Base-by-base conservation (phyloP, 2,329 filamentous ascomycete species). In the Trichoderma semiorbis region DNA sequence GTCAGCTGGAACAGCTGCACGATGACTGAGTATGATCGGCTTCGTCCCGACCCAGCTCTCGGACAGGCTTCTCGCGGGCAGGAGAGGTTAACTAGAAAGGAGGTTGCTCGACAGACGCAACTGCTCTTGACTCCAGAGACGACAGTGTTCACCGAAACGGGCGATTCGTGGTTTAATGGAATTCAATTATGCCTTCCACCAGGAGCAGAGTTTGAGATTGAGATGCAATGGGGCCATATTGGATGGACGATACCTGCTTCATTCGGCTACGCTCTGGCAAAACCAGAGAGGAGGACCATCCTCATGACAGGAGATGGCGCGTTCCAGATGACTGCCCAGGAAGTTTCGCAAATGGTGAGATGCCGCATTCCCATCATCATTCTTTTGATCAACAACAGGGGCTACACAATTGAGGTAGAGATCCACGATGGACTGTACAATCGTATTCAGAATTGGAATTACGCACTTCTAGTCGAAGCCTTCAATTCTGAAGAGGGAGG, bases 151-250 rank as follows among this genome's bases (percentile, higher is more conserved):
- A 50, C 43, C 10, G 43, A 50, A n/a, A 50, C 43, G 8, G 43
- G 43, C n/a, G 43, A 50, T 50, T 50, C 43, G n/a, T 50, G 43
- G 43, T 72, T 72, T 12, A 72, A 72, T 47, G 58, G 67, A 61
- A 72, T 72, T 16, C 71, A 72, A 36, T 36, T 72, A 32, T 26
- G 58, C 32, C 67, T 72, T 34, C 71, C 71, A 55, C 14, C 16
- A 12, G 71, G 71, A 39, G 68, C 71, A 36, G 64, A 70, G 21
- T 72, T 72, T 34, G 68, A 72, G 68, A 72, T 72, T 64, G 68
- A 73, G 65, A 73, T 73, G 72, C 72, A 73, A 58, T 73, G 68
- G 72, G 72, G 72, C 55, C 72, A 73, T 64, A 73, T 73, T 50
- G 72, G 68, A 43, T 73, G 72, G 72, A 63, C 72, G 30, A 71